These are phyloP conservation scores for Cyclotella baltica DNA, from an alignment of 108 stramenopile species.

Conservation along the genomic window DNA sequence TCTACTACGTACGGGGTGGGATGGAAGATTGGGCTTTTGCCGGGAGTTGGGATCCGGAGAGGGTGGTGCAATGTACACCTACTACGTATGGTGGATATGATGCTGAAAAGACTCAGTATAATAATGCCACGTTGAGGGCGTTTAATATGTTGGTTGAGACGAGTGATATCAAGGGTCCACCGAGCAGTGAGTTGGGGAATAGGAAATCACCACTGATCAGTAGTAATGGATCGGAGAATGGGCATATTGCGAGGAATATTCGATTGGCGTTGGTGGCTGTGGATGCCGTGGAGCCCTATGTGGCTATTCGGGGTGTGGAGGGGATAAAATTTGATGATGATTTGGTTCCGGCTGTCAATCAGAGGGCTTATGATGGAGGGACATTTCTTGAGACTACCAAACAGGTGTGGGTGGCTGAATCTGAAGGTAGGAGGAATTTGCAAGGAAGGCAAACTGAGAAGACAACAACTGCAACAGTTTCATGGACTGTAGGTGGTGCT, in stretches of 20 bases:
- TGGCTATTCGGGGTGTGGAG: constrained; percentile 48
- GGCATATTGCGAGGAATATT: constrained; percentile 88
- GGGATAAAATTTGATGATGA: constrained; percentile 51
- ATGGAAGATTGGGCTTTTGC: constrained; percentile 98
- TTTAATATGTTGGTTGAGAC: constrained; percentile 95
- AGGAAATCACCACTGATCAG: constrained; percentile 59
- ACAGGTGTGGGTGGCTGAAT: constrained; percentile 37
- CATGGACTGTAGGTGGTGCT: constrained; percentile 78
- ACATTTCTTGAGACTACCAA: constrained; percentile 44
- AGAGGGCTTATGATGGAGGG: constrained; percentile 22
- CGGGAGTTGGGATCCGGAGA: constrained; percentile 89
- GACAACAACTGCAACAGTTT: constrained; percentile 35
- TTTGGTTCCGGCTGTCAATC: constrained; percentile 40
- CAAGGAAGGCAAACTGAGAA: not conserved
- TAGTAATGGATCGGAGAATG: constrained; percentile 61
- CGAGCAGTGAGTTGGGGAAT: constrained; percentile 63
- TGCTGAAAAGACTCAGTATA: constrained; percentile 66
- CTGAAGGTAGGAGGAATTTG: not conserved
- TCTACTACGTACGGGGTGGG: constrained; percentile 96
- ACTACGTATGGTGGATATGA: constrained; percentile 68
- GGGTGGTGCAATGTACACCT: constrained; percentile 70
- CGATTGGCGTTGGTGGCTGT: constrained; percentile 68
- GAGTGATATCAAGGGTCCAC: constrained; percentile 75
- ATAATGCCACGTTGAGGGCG: constrained; percentile 79
- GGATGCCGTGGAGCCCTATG: constrained; percentile 88